A percentile compares a stretch with the other conserved stretches of the same genome.
Evolutionary conservation across 2,329 filamentous ascomycete genomes (phyloP).

Genomic region (Setomelanomma holmii): DNA sequence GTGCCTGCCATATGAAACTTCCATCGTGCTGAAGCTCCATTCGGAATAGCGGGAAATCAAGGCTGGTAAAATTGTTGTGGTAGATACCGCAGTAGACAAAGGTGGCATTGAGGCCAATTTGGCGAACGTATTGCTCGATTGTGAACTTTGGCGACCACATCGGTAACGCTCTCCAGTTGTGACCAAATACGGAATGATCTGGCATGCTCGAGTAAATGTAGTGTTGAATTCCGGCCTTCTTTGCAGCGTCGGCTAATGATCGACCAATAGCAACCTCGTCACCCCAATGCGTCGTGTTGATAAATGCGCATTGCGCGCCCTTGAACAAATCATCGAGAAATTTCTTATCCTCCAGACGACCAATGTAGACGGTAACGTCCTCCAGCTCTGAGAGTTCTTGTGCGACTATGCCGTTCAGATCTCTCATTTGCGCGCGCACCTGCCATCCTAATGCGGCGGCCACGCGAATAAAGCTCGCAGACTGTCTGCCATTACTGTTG

Average conservation of each 20-base stretch:
- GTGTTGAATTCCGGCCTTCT: conserved; percentile 82
- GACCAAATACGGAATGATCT: conserved; percentile 82
- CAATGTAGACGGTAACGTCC: conserved; percentile 77
- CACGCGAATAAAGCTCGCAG: conserved; percentile 92
- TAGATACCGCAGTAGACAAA: conserved; percentile 98
- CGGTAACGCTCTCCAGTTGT: conserved; percentile 80
- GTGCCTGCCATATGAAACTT: conserved; percentile 90
- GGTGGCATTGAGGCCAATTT: conserved; percentile 82
- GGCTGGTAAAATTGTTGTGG: conserved; percentile 97
- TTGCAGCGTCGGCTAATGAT: conserved; percentile 87
- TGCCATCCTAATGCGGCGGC: conserved; percentile 92
- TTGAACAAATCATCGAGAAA: conserved; percentile 81
- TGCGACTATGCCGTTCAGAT: conserved; percentile 84
- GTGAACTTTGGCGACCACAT: conserved; percentile 93
- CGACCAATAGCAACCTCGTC: conserved; percentile 91
- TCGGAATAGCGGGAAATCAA: conserved; percentile 91
- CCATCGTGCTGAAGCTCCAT: conserved; percentile 88
- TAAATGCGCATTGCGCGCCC: conserved; percentile 87
- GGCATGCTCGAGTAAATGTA: conserved; percentile 98
- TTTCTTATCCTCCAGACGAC: conserved; percentile 73
- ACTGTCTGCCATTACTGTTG: conserved; percentile 94
- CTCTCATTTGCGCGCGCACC: conserved; percentile 90
- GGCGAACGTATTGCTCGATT: conserved; percentile 87
- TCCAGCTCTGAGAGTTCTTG: conserved; percentile 82
- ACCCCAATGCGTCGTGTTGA: conserved; percentile 97